Evolutionary conservation across 2,329 filamentous ascomycete genomes (phyloP).

Genomic region (Pseudogymnoascus sp.): DNA sequence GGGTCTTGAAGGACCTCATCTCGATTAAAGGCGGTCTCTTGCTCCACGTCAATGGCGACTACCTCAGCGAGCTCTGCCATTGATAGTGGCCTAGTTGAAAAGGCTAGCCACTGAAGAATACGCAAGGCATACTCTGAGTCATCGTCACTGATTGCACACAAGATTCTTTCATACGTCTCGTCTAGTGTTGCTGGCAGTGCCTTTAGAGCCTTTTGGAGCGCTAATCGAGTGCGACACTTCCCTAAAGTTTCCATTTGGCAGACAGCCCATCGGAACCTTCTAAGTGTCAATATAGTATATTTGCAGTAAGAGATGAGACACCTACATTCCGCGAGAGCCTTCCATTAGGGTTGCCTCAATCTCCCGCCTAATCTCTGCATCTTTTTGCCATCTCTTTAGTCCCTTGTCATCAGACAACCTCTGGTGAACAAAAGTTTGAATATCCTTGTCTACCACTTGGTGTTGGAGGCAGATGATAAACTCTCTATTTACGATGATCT

Average conservation of each 20-base stretch:
- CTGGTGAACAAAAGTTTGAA: slow-evolving; percentile 21
- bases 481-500: slow-evolving; percentile 10
- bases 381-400: slow-evolving; percentile 23
- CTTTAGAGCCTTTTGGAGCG: slow-evolving; percentile 15
- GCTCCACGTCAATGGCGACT: slow-evolving; percentile 23
- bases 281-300: neutral
- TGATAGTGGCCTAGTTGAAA: slow-evolving; percentile 22
- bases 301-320: neutral
- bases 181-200: slow-evolving; percentile 21
- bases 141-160: slow-evolving; percentile 20
- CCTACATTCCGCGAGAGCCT: slow-evolving; percentile 29
- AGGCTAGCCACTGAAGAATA: slow-evolving; percentile 25
- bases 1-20: slow-evolving; percentile 23
- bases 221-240: slow-evolving; percentile 16
- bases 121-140: slow-evolving; percentile 19
- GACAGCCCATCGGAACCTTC: slow-evolving; percentile 26
- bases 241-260: slow-evolving; percentile 27
- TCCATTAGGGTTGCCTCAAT: slow-evolving; percentile 20
- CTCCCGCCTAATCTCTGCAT: slow-evolving; percentile 19
- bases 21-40: slow-evolving; percentile 21
- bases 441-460: slow-evolving; percentile 25
- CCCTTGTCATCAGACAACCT: slow-evolving; percentile 18
- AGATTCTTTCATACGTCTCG: slow-evolving; percentile 25
- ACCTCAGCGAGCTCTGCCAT: slow-evolving; percentile 26
- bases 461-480: slow-evolving; percentile 21